Evolutionary conservation across 768 basidiomycete genomes (phyloP).

Genomic region (Termitomyces sp.): DNA sequence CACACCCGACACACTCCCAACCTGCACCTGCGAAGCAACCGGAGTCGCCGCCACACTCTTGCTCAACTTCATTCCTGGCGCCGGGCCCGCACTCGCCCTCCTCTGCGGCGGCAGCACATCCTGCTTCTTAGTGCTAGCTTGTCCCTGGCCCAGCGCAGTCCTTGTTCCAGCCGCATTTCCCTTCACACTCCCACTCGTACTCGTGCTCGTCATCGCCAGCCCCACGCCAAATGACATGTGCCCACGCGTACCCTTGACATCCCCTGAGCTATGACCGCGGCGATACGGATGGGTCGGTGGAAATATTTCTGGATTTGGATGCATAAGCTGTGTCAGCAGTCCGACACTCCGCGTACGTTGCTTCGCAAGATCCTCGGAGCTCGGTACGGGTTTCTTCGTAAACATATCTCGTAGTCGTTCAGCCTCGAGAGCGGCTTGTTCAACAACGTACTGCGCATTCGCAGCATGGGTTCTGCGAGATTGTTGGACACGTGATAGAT

Average conservation of each 20-base stretch:
- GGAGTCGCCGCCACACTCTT: slow-evolving; percentile 60
- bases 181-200: not conserved
- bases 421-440: slow-evolving; percentile 55
- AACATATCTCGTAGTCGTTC: slow-evolving; percentile 67
- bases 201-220: slow-evolving; percentile 9
- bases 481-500: slow-evolving; percentile 17
- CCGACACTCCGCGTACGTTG: slow-evolving; percentile 39
- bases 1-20: slow-evolving; percentile 19
- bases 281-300: slow-evolving; percentile 57
- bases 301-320: slow-evolving; percentile 60
- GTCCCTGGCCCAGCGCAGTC: not conserved
- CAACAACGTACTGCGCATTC: slow-evolving; percentile 22
- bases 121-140: not conserved
- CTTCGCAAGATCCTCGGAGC: slow-evolving; percentile 43
- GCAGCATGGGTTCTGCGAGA: slow-evolving; percentile 18
- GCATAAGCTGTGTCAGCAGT: slow-evolving; percentile 61
- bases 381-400: slow-evolving; percentile 65
- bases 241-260: slow-evolving; percentile 28
- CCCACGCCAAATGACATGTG: not conserved
- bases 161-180: not conserved
- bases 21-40: slow-evolving; percentile 34
- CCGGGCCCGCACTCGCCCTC: slow-evolving; percentile 6
- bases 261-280: slow-evolving; percentile 40
- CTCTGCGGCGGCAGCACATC: not conserved
- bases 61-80: slow-evolving; percentile 34